Percentiles rank a stretch among this genome's conserved stretches.
phyloP scores from a whole-genome alignment of 768 basidiomycete species.

The Piloderma croceum region DNA sequence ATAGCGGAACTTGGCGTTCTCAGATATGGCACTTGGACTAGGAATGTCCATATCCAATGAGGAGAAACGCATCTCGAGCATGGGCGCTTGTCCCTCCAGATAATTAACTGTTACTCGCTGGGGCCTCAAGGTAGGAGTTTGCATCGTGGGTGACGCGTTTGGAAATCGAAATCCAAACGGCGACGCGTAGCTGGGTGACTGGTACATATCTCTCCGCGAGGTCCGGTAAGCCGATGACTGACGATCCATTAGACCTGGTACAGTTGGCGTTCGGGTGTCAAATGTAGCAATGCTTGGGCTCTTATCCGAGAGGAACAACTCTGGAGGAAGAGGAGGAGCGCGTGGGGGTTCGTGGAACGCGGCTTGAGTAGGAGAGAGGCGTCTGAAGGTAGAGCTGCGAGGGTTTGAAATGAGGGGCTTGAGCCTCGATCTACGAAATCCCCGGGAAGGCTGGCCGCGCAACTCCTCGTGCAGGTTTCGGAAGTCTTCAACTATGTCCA shows the following conservation, averaged over 20 bases:
- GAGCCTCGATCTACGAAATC: constrained; percentile 34
- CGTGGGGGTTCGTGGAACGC: constrained; percentile 33
- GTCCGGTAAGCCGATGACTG: not conserved
- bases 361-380: constrained; percentile 42
- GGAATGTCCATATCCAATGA: constrained; percentile 41
- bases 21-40: constrained; percentile 24
- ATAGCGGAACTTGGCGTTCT: constrained; percentile 22
- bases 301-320: not conserved
- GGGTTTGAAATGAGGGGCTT: constrained; percentile 50
- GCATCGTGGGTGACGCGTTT: constrained; percentile 5
- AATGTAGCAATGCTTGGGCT: too few species aligned
- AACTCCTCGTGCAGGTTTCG: constrained; percentile 38
- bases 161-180: too few species aligned
- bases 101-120: constrained; percentile 49
- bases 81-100: constrained; percentile 40
- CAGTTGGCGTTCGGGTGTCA: too few species aligned
- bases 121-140: constrained; percentile 4
- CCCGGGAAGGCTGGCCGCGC: constrained; percentile 13
- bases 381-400: constrained; percentile 47
- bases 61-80: constrained; percentile 53
- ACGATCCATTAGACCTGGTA: too few species aligned
- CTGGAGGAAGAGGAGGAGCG: constrained; percentile 10
- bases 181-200: too few species aligned
- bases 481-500: constrained; percentile 53
- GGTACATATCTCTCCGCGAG: too few species aligned